phyloP scores from a whole-genome alignment of 1,284 basidiomycete species.

The Irpex sp. region DNA sequence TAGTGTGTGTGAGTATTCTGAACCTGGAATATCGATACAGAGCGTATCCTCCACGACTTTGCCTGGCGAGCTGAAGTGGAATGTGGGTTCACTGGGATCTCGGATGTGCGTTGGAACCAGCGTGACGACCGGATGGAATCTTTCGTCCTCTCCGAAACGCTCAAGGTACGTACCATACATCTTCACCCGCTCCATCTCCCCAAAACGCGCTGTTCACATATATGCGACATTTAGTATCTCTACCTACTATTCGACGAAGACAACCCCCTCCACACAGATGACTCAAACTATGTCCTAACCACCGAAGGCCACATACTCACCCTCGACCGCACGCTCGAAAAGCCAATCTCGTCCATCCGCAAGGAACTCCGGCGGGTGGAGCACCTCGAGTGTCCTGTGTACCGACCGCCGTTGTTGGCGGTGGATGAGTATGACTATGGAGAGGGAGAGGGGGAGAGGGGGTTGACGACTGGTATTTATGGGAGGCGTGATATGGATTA shows the following conservation, averaged over 20 bases:
- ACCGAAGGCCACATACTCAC: constrained; percentile 91
- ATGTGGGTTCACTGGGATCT: constrained; percentile 82
- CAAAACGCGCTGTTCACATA: not conserved
- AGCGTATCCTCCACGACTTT: constrained; percentile 77
- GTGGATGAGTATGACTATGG: constrained; percentile 20
- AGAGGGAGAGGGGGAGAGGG: constrained; percentile 22
- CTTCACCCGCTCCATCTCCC: constrained; percentile 12
- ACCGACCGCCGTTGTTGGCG: constrained; percentile 40
- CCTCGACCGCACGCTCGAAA: constrained; percentile 49
- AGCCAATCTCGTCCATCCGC: constrained; percentile 50
- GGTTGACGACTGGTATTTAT: constrained; percentile 63
- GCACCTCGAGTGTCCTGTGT: constrained; percentile 68
- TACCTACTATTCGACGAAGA: constrained; percentile 88
- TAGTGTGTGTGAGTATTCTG: not conserved
- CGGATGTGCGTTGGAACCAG: constrained; percentile 74
- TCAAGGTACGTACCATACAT: constrained; percentile 55
- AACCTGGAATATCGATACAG: constrained; percentile 23
- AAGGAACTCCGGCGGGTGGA: constrained; percentile 61
- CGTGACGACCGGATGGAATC: constrained; percentile 91
- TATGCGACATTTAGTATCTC: constrained; percentile 57
- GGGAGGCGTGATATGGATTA: constrained; percentile 75
- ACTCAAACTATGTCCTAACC: constrained; percentile 82
- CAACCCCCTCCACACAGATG: constrained; percentile 67
- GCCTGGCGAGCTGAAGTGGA: constrained; percentile 67
- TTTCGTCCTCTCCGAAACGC: constrained; percentile 84